A percentile compares a stretch with the other conserved stretches of the same genome.
These are phyloP conservation scores for Fusarium gaditjirri DNA, from an alignment of 2,329 filamentous ascomycete species.

Conservation along the genomic window DNA sequence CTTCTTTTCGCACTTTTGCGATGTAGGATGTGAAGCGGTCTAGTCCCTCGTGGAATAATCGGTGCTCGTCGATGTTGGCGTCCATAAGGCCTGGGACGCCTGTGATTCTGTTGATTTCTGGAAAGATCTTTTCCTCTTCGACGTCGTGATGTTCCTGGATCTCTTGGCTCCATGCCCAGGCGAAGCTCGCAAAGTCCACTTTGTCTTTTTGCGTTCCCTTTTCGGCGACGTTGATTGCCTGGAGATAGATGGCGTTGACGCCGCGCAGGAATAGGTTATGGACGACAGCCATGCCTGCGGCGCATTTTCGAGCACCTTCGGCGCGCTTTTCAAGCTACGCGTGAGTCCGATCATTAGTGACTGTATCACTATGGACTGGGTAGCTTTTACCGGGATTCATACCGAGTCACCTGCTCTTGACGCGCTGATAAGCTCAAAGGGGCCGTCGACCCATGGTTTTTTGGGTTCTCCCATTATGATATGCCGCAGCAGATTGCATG, in stretches of 20 bases:
- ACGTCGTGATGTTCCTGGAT: constrained; percentile 52
- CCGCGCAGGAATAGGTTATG: constrained; percentile 53
- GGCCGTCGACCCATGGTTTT: constrained; percentile 48
- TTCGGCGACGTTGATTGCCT: constrained; percentile 48
- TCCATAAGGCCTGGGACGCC: constrained; percentile 54
- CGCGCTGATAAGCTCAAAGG: constrained; percentile 46
- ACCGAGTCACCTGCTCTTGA: constrained; percentile 38
- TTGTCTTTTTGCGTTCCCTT: constrained; percentile 46
- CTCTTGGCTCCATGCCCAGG: constrained; percentile 46
- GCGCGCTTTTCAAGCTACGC: constrained; percentile 31
- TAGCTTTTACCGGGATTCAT: neutral
- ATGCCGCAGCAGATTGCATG: rapidly evolving
- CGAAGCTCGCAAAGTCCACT: constrained; percentile 49
- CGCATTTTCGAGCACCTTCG: constrained; percentile 36
- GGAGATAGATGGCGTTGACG: constrained; percentile 53
- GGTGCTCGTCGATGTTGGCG: constrained; percentile 55
- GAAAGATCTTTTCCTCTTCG: constrained; percentile 55
- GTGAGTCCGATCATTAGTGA: rapidly evolving
- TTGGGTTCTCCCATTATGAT: constrained; percentile 20
- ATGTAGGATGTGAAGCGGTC: constrained; percentile 48
- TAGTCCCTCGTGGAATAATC: constrained; percentile 52
- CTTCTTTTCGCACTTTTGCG: constrained; percentile 40
- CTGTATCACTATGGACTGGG: rapidly evolving
- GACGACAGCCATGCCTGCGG: constrained; percentile 48
- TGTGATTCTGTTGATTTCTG: constrained; percentile 49